These are phyloP conservation scores for Yamadazyma friedrichii DNA, from an alignment of 1,139 yeast genomes.

Conservation along the genomic window DNA sequence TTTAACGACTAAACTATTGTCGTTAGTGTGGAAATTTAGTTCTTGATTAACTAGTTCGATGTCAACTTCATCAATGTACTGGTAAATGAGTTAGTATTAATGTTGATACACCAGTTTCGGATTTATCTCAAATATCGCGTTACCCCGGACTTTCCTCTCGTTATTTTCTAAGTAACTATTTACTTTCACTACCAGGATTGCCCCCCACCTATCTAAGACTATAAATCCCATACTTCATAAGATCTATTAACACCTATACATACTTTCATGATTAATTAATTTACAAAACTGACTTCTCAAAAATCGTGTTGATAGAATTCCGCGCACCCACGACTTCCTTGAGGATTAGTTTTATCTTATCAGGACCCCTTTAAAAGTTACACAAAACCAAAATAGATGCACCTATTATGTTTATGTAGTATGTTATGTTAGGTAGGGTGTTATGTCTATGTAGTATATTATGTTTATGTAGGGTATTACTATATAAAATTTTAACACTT, in stretches of 20 bases:
- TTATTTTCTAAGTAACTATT: too few species aligned
- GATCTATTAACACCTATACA: background rate
- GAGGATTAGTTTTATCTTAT: constrained; percentile 1
- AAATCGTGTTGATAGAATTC: background rate
- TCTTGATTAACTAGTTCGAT: constrained; percentile 86
- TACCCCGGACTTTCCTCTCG: too few species aligned
- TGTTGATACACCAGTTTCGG: background rate
- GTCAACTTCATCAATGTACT: constrained; percentile 92
- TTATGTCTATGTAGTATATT: too few species aligned
- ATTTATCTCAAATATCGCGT: too few species aligned
- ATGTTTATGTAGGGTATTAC: constrained; percentile 3
- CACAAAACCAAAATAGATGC: too few species aligned
- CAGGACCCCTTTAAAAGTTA: constrained; percentile 41
- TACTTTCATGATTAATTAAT: constrained; percentile 5
- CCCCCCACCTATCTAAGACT: too few species aligned
- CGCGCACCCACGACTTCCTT: background rate
- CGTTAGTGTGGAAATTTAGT: constrained; percentile 82
- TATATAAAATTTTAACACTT: constrained; percentile 17
- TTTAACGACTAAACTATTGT: constrained; percentile 65
- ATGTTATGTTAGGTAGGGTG: too few species aligned
- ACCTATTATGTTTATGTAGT: too few species aligned
- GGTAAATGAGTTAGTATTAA: background rate
- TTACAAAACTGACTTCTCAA: constrained; percentile 1
- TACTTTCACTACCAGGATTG: too few species aligned
- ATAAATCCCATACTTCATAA: too few species aligned